Evolutionary conservation across 176 grass and related monocot species (phyloP).

Genomic region (Aegilops tauschii): DNA sequence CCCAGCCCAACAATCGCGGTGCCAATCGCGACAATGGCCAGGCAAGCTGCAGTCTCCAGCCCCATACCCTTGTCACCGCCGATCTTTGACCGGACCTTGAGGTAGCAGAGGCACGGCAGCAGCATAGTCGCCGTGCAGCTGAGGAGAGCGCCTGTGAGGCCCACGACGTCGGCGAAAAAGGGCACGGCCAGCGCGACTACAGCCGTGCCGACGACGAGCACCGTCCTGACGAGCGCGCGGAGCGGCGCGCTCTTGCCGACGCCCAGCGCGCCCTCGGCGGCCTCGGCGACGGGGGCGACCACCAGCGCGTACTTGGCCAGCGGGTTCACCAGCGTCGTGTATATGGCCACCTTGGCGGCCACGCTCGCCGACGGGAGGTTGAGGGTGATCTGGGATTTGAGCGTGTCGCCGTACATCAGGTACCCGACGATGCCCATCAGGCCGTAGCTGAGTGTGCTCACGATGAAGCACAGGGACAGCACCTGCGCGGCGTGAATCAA

Average conservation of each 20-base stretch:
- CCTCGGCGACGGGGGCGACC: conserved; percentile 7
- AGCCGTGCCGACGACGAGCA: conserved; percentile 21
- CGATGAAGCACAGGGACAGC: conserved; percentile 27
- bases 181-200: conserved; percentile 31
- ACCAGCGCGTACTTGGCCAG: conserved; percentile 44
- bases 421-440: conserved; percentile 40
- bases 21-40: conserved; percentile 14
- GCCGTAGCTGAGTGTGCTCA: conserved; percentile 44
- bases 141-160: conserved; percentile 35
- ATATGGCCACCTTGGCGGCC: conserved; percentile 49
- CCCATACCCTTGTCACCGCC: neutral
- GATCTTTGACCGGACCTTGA: conserved; percentile 36
- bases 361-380: conserved; percentile 31
- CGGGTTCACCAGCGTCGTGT: conserved; percentile 53
- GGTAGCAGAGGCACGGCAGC: conserved; percentile 45
- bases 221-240: conserved; percentile 11
- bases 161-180: conserved; percentile 39
- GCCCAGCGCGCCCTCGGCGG: conserved; percentile 18
- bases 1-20: conserved; percentile 20
- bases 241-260: conserved; percentile 6
- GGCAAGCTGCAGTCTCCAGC: conserved; percentile 21
- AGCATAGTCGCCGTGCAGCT: conserved; percentile 41
- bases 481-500: conserved; percentile 15
- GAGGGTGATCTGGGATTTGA: conserved; percentile 39
- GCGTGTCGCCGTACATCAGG: conserved; percentile 44